A percentile compares a stretch with the other conserved stretches of the same genome.
Conservation (phyloP, 768 basidiomycete species). For the Xerocomellus amylosporus region DNA sequence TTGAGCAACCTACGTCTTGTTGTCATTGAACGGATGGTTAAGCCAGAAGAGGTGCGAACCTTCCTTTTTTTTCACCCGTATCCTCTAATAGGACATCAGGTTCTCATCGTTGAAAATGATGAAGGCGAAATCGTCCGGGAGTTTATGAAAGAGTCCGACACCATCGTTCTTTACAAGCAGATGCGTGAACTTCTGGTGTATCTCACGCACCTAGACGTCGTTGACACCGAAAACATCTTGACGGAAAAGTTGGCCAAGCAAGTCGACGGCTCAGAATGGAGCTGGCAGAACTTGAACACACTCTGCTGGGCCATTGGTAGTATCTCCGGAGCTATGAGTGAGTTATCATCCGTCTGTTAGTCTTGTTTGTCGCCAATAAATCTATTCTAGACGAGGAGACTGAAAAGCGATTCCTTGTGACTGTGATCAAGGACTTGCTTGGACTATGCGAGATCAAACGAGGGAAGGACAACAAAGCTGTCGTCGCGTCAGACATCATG, state of each 20-base stretch:
- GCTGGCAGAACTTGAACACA: slow-evolving; percentile 98
- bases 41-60: slow-evolving; percentile 87
- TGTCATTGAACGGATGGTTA: slow-evolving; percentile 99
- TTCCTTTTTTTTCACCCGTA: not conserved
- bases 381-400: slow-evolving; percentile 83
- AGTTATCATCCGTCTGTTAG: slow-evolving; percentile 32
- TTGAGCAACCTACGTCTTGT: slow-evolving; percentile 91
- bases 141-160: slow-evolving; percentile 98
- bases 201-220: slow-evolving; percentile 93
- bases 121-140: slow-evolving; percentile 99
- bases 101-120: slow-evolving; percentile 97
- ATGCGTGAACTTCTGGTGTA: slow-evolving; percentile 98
- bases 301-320: slow-evolving; percentile 99
- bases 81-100: slow-evolving; percentile 45
- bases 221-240: slow-evolving; percentile 94
- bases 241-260: slow-evolving; percentile 97
- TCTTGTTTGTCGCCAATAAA: not conserved
- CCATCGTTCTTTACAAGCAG: slow-evolving; percentile 97
- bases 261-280: slow-evolving; percentile 98
- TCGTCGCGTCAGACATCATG: slow-evolving; percentile 95
- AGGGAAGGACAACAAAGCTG: slow-evolving; percentile 99
- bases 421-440: slow-evolving; percentile 98
- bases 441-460: slow-evolving; percentile 97
- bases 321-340: slow-evolving; percentile 98
- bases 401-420: slow-evolving; percentile 97